Evolutionary conservation across 2,329 filamentous ascomycete species (phyloP).

Genomic region (Sordariomycetes sp.): DNA sequence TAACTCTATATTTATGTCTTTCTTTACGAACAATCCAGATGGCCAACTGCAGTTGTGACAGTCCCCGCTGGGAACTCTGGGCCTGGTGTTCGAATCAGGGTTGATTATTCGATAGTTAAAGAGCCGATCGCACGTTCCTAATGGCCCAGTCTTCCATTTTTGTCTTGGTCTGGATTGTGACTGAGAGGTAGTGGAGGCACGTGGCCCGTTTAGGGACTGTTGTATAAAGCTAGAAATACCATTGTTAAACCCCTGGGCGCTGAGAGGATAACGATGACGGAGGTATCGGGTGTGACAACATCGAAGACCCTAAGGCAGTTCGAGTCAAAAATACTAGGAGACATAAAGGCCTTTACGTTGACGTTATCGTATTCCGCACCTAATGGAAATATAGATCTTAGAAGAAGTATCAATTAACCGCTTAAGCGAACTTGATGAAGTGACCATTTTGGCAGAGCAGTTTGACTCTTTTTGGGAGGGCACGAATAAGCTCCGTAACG

Average conservation of each 20-base stretch:
- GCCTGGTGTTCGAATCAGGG: background rate
- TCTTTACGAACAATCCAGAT: background rate
- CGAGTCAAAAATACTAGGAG: constrained; percentile 41
- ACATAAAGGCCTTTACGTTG: constrained; percentile 48
- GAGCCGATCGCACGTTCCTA: constrained; percentile 49
- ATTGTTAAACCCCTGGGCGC: constrained; percentile 53
- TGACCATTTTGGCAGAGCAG: constrained; percentile 25
- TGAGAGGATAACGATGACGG: constrained; percentile 58
- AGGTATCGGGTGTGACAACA: constrained; percentile 57
- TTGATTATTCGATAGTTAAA: constrained; percentile 16
- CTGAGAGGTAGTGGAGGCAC: constrained; percentile 27
- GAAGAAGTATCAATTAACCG: background rate
- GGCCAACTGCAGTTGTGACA: too few species aligned
- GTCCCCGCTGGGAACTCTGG: background rate
- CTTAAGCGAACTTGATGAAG: background rate
- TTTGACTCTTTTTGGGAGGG: constrained; percentile 23
- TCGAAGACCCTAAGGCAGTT: constrained; percentile 56
- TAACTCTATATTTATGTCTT: background rate
- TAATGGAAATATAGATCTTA: background rate
- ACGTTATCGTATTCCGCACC: constrained; percentile 54
- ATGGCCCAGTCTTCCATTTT: constrained; percentile 67
- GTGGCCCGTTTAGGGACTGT: constrained; percentile 44
- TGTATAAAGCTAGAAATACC: constrained; percentile 42
- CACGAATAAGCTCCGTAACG: constrained; percentile 45
- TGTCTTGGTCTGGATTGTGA: constrained; percentile 50